Base-by-base conservation (phyloP, 2,329 filamentous ascomycete genomes). In the Incumbomyces lentus region DNA sequence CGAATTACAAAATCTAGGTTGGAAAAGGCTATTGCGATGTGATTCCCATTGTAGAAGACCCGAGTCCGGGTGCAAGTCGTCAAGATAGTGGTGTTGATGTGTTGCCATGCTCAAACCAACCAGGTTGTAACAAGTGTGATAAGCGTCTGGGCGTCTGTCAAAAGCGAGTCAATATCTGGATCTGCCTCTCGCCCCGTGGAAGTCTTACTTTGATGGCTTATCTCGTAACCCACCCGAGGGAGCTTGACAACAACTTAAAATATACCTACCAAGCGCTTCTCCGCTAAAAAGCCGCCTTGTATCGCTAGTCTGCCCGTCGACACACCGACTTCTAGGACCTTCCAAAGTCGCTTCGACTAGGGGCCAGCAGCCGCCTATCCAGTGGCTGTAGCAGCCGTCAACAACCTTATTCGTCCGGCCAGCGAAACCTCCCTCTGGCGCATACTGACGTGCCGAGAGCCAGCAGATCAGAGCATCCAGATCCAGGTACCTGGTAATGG, bases 361-460 rank as follows among this genome's bases (percentile, higher is more conserved):
- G 38, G 90, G 83, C 86, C 89, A 98, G 69, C 89, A 96, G 46
- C 84, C 85, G 46, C 92, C 92, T 30, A 95, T 84, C 92, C 92
- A 98, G 66, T 95, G 90, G 62, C 86, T 94, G 69, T 98, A 98
- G 68, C 92, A 98, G 38, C 90, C 92, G 64, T 98, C 92, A 29
- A 96, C 92, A 29, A 98, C 75, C 69, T 98, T 98, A 73, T 96
- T 96, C 22, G 90, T 95, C 56, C 92, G 83, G 51, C 92, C 92
- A 34, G 86, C 84, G 61, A 95, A 89, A 31, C 92, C 92, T 53
- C 89, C 89, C 64, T 96, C 92, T 2, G 90, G 92, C 26, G 81
- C 80, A 63, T 90, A 85, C 65, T 98, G 92, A 49, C 88, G 82
- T 37, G 86, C 81, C 6, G 87, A 90, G 33, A 98, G 77, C 88